Base-by-base conservation (phyloP, 805 yeast genomes). In the Sugiyamaella smithiae region DNA sequence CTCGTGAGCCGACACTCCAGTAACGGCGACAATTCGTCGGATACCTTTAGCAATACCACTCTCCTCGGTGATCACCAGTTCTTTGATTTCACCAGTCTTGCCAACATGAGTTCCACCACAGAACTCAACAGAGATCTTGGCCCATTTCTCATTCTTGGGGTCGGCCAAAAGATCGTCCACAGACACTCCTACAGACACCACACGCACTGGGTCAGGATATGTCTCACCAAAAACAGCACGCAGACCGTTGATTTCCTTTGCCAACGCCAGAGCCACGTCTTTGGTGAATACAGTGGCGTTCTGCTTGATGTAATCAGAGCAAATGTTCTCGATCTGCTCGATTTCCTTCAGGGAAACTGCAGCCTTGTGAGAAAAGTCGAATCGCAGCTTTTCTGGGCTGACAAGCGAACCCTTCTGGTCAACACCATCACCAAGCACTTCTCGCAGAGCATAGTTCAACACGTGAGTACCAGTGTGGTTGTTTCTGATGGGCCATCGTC, bases 211-310 rank as follows among this genome's bases (percentile, higher is more conserved):
- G 65, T 93, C 97, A 37, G 99, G 99, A 65, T 93, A 93, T 2
- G 96, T 88, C 75, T 93, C 99, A 63, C 99, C 99, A 62, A 93
- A 93, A 36, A 93, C 99, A 49, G 99, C 99, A 71, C 99, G 87
- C 41, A 93, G 82, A 25, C 97, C 95, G 57, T 69, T 72, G 58
- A 93, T 90, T 42, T 77, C 70, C 61, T 78, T 81, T 35, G 98
- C 99, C 51, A 70, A 63, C 17, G 73, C 77, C 55, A 93, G 76
- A 7, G 85, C 72, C 51, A 91, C 96, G 33, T 90, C 95, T 69
- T 88, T 80, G 53, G 95, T 78, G 66, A 76, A 91, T 20, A 93
- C 98, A 32, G 71, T 68, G 57, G 80, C 70, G 67, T 88, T 84
- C 48, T 78, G 75, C 62, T 81, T 80, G 68, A 93, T 85, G 65